Evolutionary conservation across 176 grass and related monocot species (phyloP).

Genomic region (Echinochloa phyllopogon): DNA sequence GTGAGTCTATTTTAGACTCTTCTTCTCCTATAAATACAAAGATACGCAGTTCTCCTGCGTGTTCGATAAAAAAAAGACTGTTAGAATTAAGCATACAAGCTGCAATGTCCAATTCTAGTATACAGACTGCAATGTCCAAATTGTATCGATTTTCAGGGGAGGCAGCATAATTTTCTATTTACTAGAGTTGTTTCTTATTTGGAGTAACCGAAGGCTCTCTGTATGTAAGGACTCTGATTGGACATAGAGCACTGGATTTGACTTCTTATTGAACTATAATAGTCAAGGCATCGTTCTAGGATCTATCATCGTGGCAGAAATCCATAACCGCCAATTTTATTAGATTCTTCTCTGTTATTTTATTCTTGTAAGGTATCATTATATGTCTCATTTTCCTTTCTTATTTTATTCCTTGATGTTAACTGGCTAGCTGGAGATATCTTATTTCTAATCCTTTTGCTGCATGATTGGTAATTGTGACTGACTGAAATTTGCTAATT

Average conservation of each 20-base stretch:
- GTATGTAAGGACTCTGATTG: not conserved
- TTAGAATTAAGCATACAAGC: not conserved
- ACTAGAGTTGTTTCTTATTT: not conserved
- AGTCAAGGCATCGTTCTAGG: not conserved
- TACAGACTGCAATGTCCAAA: not conserved
- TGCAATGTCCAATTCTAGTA: not conserved
- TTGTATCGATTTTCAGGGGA: not conserved
- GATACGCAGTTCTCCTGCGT: no score
- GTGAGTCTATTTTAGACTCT: no score
- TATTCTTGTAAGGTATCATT: no score
- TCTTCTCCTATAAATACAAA: no score
- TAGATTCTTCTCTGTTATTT: not conserved
- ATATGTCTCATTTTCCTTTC: conserved; percentile 16
- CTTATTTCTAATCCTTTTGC: not conserved
- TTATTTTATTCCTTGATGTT: conserved; percentile 23
- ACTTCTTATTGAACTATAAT: conserved; percentile 14
- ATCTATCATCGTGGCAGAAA: not conserved
- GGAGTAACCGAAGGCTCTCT: not conserved
- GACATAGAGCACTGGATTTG: not conserved
- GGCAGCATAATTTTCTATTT: not conserved
- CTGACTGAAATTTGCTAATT: conserved; percentile 45
- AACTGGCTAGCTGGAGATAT: conserved; percentile 9
- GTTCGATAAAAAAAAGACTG: no score
- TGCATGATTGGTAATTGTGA: conserved; percentile 20
- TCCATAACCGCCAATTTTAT: conserved; percentile 5